Evolutionary conservation across 2,329 filamentous ascomycete genomes (phyloP).

Genomic region (Pyricularia pennisetigena): DNA sequence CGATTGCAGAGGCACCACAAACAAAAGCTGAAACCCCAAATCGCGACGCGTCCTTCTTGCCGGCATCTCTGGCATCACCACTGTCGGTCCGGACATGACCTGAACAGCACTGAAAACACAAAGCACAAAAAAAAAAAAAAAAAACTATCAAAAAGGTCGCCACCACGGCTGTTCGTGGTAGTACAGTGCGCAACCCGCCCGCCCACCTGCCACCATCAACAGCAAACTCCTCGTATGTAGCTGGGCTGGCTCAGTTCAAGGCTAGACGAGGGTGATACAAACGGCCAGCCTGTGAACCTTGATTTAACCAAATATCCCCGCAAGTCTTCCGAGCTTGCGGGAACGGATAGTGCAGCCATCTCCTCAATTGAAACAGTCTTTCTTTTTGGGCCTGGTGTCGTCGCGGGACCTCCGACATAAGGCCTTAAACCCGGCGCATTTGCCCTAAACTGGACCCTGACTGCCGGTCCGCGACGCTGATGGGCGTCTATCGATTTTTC

Average conservation of each 20-base stretch:
- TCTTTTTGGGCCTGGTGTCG: not conserved
- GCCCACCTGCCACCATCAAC: not conserved
- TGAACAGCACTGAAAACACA: not conserved
- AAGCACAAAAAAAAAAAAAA: not conserved
- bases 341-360: not conserved
- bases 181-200: not conserved
- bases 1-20: not conserved
- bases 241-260: not conserved
- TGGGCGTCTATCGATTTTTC: not conserved
- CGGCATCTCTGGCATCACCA: not conserved
- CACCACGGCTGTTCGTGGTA: not conserved
- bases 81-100: not conserved
- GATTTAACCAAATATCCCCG: not conserved
- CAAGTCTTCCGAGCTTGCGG: not conserved
- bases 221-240: not conserved
- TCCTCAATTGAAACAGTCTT: not conserved
- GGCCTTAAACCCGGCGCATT: not conserved
- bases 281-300: not conserved
- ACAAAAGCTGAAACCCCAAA: not conserved
- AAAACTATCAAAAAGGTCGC: not conserved
- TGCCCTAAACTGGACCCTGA: not conserved
- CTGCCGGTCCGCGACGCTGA: not conserved
- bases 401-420: not conserved
- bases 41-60: not conserved
- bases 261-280: not conserved